phyloP scores from a whole-genome alignment of 495 filamentous ascomycete species.

The Hypoxylon rickii region DNA sequence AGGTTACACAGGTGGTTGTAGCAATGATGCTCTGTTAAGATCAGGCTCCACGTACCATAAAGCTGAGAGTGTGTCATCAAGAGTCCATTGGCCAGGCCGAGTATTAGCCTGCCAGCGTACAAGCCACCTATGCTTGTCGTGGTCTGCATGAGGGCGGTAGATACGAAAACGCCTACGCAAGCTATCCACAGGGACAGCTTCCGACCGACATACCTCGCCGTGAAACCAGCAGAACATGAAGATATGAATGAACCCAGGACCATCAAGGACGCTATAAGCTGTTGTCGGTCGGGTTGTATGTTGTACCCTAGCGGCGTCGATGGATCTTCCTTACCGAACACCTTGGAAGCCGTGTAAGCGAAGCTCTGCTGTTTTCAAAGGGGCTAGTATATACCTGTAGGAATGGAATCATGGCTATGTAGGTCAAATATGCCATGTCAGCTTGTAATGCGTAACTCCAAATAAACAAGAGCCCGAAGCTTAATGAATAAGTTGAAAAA shows the following conservation, averaged over 20 bases:
- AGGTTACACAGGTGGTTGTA: background rate
- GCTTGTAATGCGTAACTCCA: too few relatives aligned
- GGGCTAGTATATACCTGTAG: slow-evolving; percentile 43
- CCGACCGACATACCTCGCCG: slow-evolving; percentile 53
- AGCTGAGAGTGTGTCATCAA: slow-evolving; percentile 66
- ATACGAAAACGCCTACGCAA: slow-evolving; percentile 51
- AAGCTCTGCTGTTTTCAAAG: background rate
- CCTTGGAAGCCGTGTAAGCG: slow-evolving; percentile 29
- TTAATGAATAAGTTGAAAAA: too few relatives aligned
- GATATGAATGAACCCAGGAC: slow-evolving; percentile 63
- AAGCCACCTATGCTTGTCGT: slow-evolving; percentile 56
- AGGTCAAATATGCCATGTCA: too few relatives aligned
- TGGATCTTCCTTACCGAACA: slow-evolving; percentile 49
- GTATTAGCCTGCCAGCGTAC: slow-evolving; percentile 60
- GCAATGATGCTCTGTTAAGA: background rate
- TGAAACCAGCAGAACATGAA: slow-evolving; percentile 57
- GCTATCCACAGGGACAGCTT: slow-evolving; percentile 56
- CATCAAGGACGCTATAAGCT: slow-evolving; percentile 63
- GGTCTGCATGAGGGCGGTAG: slow-evolving; percentile 63
- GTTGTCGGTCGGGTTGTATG: slow-evolving; percentile 56
- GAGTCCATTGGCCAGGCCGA: slow-evolving; percentile 61
- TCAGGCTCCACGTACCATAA: slow-evolving; percentile 41
- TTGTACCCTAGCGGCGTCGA: slow-evolving; percentile 57
- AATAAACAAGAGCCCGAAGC: too few relatives aligned
- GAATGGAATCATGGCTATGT: slow-evolving; percentile 68